Conservation (phyloP, 371 early-diverging fungal species). For the Vittaforma corneae region DNA sequence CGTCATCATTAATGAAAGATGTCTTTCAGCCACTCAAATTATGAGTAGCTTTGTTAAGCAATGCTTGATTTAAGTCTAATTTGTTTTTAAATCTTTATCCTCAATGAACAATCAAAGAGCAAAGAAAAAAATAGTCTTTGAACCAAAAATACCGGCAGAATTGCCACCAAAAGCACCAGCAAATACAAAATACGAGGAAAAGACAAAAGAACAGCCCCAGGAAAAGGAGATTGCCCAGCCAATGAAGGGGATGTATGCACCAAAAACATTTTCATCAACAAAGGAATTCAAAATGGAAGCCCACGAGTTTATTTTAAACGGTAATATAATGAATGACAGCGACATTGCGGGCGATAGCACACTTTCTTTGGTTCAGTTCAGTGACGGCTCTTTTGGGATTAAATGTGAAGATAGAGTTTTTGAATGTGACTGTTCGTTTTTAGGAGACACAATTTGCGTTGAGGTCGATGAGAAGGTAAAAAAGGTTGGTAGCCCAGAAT, state of each 20-base stretch:
- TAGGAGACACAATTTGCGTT: constrained; percentile 17
- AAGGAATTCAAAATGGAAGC: constrained; percentile 9
- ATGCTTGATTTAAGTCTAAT: too few relatives aligned
- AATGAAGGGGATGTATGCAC: constrained; percentile 14
- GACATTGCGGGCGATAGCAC: not conserved
- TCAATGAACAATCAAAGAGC: too few relatives aligned
- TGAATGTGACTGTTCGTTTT: constrained; percentile 18
- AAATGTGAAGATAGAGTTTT: constrained; percentile 6
- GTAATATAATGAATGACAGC: constrained; percentile 10
- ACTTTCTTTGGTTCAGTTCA: constrained; percentile 15
- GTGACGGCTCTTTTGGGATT: constrained; percentile 16
- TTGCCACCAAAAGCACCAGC: not conserved
- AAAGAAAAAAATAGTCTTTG: constrained; percentile 7
- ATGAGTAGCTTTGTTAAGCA: too few relatives aligned
- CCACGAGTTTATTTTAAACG: too few relatives aligned
- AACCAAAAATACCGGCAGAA: constrained; percentile 14
- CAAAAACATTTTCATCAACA: constrained; percentile 1
- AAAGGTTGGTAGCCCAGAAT: constrained; percentile 5
- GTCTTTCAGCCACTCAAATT: too few relatives aligned
- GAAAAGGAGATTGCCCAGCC: not conserved
- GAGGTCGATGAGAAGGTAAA: constrained; percentile 4
- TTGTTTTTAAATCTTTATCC: too few relatives aligned
- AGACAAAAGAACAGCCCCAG: not conserved
- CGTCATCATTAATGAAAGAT: too few relatives aligned
- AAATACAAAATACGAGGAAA: too few relatives aligned